Evolutionary conservation across 2,329 filamentous ascomycete genomes (phyloP), one percentile per base, ranked within the genome.

Genomic region (Plectosphaerella plurivora): DNA sequence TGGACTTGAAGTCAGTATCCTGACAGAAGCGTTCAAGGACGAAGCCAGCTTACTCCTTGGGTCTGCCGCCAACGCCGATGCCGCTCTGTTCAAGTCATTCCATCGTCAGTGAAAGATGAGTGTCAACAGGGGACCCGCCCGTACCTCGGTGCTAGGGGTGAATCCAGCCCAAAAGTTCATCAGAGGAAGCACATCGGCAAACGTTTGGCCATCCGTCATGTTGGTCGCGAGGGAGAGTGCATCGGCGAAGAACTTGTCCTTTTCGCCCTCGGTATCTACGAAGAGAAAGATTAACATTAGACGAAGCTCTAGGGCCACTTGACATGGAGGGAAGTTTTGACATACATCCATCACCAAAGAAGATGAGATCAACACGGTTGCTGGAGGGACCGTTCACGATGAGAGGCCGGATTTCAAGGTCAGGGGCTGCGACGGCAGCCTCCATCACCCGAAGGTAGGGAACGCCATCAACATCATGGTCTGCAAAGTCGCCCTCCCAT

Each of bases 151-250:
- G 53, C 62, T 66, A 2, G 63, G 56, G 3, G 60, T 61, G 45
- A 62, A 66, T 3, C 62, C 63, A 10, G 63, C 63, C 63, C 63
- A 66, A 36, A 61, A 64, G 49, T 66, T 66, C 57, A 66, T 56
- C 33, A 64, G 9, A 1, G 62, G 62, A 11, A 66, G 54, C 9
- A 65, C 61, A 25, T 65, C 61, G 18, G 57, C 56, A 28, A 64
- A 66, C 3, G 63, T 66, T 42, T 66, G 63, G 3, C 63, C 63
- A 24, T 61, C 58, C 4, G 63, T 66, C 22, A 65, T 51, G 39
- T 65, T 61, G 25, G 48, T 57, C 14, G 63, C 61, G 25, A 62
- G 59, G 47, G 57, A 57, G 52, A 64, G 36, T 15, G 63, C 62
- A 56, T 66, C 63, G 24, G 57, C 57, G 49, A 65, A 62, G 56